Percentiles rank a stretch among this genome's conserved stretches.
Conservation (phyloP, 2,329 filamentous ascomycete species). For the Esteya vermicola region DNA sequence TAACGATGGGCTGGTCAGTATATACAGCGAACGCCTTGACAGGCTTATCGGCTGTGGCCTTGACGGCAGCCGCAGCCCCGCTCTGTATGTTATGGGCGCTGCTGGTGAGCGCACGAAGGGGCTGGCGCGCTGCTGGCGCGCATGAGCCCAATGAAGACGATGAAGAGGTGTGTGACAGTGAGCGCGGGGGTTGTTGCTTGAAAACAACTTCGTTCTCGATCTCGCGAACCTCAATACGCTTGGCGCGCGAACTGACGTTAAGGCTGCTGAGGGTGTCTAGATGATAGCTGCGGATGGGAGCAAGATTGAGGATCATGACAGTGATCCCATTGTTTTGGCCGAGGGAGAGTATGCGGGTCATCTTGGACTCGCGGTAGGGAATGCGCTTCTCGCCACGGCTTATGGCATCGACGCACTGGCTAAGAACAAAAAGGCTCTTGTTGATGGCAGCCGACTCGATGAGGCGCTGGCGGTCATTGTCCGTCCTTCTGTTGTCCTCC, state of each 20-base stretch:
- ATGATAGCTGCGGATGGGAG: slow-evolving; percentile 83
- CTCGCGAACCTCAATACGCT: slow-evolving; percentile 90
- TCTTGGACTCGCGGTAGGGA: slow-evolving; percentile 89
- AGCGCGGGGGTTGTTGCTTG: slow-evolving; percentile 55
- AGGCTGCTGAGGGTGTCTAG: slow-evolving; percentile 86
- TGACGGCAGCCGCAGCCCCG: slow-evolving; percentile 33
- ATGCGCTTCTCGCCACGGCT: slow-evolving; percentile 61
- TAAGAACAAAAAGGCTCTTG: slow-evolving; percentile 88
- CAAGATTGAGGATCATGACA: slow-evolving; percentile 91
- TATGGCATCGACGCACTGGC: slow-evolving; percentile 92
- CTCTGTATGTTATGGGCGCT: slow-evolving; percentile 62
- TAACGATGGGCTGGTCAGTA: slow-evolving; percentile 42
- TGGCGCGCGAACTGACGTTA: slow-evolving; percentile 88
- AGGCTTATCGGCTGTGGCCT: slow-evolving; percentile 40
- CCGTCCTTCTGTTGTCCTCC: slow-evolving; percentile 87
- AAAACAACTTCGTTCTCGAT: slow-evolving; percentile 92
- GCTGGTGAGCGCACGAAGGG: slow-evolving; percentile 56
- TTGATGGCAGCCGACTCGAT: slow-evolving; percentile 97
- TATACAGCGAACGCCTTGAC: slow-evolving; percentile 79
- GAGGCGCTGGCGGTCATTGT: slow-evolving; percentile 82
- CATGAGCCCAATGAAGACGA: slow-evolving; percentile 56
- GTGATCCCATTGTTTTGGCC: slow-evolving; percentile 93
- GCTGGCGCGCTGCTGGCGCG: slow-evolving; percentile 49
- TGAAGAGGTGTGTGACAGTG: slow-evolving; percentile 1
- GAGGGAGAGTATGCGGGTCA: slow-evolving; percentile 85